Evolutionary conservation across 495 filamentous ascomycete species (phyloP), one percentile per base, ranked within the genome.

Genomic region (Lentithecium fluviatile): DNA sequence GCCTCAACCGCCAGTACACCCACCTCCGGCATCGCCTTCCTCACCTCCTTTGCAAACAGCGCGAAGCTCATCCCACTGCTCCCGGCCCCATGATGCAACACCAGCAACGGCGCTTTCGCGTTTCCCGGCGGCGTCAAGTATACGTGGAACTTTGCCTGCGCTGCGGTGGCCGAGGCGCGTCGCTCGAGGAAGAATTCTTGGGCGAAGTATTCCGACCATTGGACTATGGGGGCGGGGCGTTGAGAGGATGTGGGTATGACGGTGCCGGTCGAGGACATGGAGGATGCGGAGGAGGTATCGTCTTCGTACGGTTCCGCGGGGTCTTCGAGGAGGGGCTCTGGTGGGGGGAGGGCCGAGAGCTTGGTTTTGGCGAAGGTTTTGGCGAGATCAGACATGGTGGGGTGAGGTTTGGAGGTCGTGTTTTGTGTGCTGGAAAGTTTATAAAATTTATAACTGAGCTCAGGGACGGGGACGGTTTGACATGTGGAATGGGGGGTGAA

Each of bases 1-100:
- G 90, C 90, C 69, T 97, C 92, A 8, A 89, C 69, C 12, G 90
- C 89, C 13, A 99, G 78, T 23, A 97, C 79, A 1, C 94, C 94
- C 6, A 90, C 90, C 21, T 84, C 77, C 4, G 95, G 91, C 23
- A 96, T 77, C 15, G 82, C 77, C 71, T 88, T 89, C 21, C 87
- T 83, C 46, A 97, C 83, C 65, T 93, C 86, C 12, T 82, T 75
- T 6, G 86, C 83, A 55, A 96, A 85, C 4, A 90, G 79, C 23
- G 91, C 89, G 72, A 95, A 96, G 2, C 91, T 93, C 21, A 95
- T 80, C 13, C 87, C 91, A 0, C 90, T 93, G 11, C 91, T 95
- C 34, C 91, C 91, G 40, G 89, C 91, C 19, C 91, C 91, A 73
- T 96, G 91, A 65, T 96, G 91, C 73, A 83, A 86, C 47, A 96